Evolutionary conservation across 805 yeast species (phyloP), one percentile per base, ranked within the genome.

Genomic region (Wickerhamomyces bisporus): DNA sequence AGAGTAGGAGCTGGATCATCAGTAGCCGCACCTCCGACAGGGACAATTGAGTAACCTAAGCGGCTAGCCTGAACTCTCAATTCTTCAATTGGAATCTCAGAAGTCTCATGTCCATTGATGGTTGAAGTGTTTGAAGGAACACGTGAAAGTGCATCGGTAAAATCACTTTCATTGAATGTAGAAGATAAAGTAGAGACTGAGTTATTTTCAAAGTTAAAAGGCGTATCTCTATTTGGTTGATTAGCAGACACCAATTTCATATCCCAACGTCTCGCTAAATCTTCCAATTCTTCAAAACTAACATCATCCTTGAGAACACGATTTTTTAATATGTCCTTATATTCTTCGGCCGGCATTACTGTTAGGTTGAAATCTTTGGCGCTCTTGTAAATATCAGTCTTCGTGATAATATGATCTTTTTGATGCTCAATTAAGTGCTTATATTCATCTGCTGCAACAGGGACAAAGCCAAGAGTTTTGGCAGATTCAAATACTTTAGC

Each of bases 341-440:
- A 72, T 39, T 72, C 77, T 0, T 68, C 73, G 6, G 55, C 45
- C 2, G 77, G 65, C 30, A 74, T 44, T 1, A 73, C 68, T 3
- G 68, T 60, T 35, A 74, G 50, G 8, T 68, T 66, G 45, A 68
- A 67, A 13, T 55, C 55, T 49, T 62, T 66, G 4, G 79, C 61
- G 15, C 53, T 57, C 26, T 55, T 49, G 37, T 58, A 58, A 6
- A 64, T 45, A 32, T 60, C 62, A 2, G 61, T 44, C 34, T 57
- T 61, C 3, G 63, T 61, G n/a, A 59, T 39, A 13, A 49, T 40
- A 24, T 52, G 53, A 17, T 53, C 53, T 35, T 55, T 52, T 41
- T 59, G 63, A 30, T 52, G 54, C 15, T 55, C 62, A 15, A 51
- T 35, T 14, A 63, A 41, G 11, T 45, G 48, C 26, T 50, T 57